Base-by-base conservation (phyloP, 192 early-diverging fungal species). In the Spinellus fusiger region DNA sequence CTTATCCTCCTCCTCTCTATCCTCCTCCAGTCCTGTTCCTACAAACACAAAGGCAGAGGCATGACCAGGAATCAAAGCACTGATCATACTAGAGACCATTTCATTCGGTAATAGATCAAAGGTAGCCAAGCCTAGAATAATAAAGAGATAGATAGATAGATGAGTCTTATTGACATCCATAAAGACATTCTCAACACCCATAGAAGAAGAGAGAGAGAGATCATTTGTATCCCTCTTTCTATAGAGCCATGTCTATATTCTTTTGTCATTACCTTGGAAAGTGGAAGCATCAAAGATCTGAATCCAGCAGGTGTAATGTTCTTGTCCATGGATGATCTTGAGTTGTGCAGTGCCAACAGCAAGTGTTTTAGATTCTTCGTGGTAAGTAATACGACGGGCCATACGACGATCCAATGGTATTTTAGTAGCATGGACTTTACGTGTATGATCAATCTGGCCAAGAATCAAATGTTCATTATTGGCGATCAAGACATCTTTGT, bases 361-460 rank as follows among this genome's bases (percentile, higher is more conserved):
- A 64, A 93, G 79, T 9, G 83, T 80, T 20, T 75, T 68, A 15
- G 68, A 35, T 0, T 68, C 60, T 18, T 82, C 77, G 33, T 86
- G 71, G 47, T 89, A 79, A 0, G 77, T 78, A 48, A 98, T 85
- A 22, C 93, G 81, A 13, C 82, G 78, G 0, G 86, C 79, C 59
- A 81, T 87, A 52, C 89, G 87, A 15, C 64, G 49, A 8, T 75
- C 74, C 34, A 96, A 70, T 7, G 82, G 75, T 10, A 86, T 58
- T 18, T 73, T 86, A 10, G 80, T 80, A 46, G 93, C 76, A 61
- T 98, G 96, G 20, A 98, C 77, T 48, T 88, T 88, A 69, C 93
- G 90, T 33, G 89, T 86, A 5, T 83, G 75, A 54, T 98, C 91
- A 3, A 94, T 84, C 1, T 61, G 76, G 0, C 90, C 94, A 61